Evolutionary conservation across 2,329 filamentous ascomycete genomes (phyloP), one percentile per base, ranked within the genome.

Genomic region (Nigrograna mackinnonii): DNA sequence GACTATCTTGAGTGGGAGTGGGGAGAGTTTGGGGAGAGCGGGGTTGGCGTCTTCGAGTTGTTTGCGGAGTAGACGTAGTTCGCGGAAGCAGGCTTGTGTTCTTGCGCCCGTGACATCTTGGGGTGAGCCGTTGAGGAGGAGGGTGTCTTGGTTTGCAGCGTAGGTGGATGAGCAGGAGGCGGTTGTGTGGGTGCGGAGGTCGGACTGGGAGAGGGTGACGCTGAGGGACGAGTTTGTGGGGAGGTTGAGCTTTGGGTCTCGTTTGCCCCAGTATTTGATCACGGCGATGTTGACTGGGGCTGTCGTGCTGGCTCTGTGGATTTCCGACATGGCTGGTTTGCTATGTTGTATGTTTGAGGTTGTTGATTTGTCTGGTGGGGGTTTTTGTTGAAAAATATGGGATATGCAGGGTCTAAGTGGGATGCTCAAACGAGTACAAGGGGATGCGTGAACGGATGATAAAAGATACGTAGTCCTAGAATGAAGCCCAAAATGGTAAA

Each of bases 221-320:
- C 90, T 96, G 64, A 99, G 85, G 54, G 94, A 99, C 53, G 90
- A 95, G 78, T 99, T 99, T 67, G 94, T 97, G 24, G 94, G 94
- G 43, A 97, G 87, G 73, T 99, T 99, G 60, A 97, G 83, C 68
- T 88, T 89, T 39, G 89, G 74, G 72, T 97, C 91, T 50, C 94
- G 89, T 76, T 99, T 99, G 59, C 95, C 94, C 94, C 95, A 99
- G 82, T 99, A 87, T 68, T 97, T 97, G 75, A 97, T 94, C 44
- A 97, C 91, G 54, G 92, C 92, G 67, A 97, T 97, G 78, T 97
- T 97, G 66, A 97, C 92, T 12, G 92, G 94, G 30, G 94, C 94
- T 52, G 91, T 97, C 46, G 94, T 96, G 77, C 89, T 96, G 57
- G 94, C 89, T 61, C 91, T 87, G 77, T 95, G 91, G 62, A 97